Evolutionary conservation across 371 early-diverging fungal genomes (phyloP).

Genomic region (Mucor velutinosus): DNA sequence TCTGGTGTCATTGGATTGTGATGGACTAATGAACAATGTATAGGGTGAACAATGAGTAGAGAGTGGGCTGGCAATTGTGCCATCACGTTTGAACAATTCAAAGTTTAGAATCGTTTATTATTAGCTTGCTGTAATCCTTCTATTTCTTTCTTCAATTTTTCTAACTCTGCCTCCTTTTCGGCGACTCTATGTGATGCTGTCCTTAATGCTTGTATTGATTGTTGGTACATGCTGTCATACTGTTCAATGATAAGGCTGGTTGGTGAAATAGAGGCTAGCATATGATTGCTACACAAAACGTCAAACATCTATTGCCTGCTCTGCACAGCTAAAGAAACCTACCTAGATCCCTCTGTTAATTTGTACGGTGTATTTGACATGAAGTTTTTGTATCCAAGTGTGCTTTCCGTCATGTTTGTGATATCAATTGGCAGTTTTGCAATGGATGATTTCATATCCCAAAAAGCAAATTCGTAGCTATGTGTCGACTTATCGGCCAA

Average conservation of each 20-base stretch:
- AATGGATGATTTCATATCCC: conserved; percentile 17
- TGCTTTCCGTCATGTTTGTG: conserved; percentile 22
- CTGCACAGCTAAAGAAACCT: neutral
- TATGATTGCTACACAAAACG: neutral
- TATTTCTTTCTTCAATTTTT: neutral
- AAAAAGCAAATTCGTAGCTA: conserved; percentile 22
- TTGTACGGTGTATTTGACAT: conserved; percentile 22
- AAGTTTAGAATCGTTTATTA: neutral
- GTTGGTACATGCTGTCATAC: conserved; percentile 13
- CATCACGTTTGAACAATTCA: too few relatives aligned
- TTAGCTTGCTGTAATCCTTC: neutral
- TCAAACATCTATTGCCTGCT: too few relatives aligned
- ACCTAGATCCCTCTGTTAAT: conserved; percentile 6
- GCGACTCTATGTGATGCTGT: neutral
- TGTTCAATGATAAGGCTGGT: conserved; percentile 13
- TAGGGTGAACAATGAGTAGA: too few relatives aligned
- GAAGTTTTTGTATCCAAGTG: conserved; percentile 14
- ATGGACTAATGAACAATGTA: too few relatives aligned
- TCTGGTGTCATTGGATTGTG: too few relatives aligned
- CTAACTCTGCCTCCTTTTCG: conserved; percentile 7
- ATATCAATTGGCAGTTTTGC: conserved; percentile 17
- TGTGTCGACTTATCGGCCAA: conserved; percentile 19
- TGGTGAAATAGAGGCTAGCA: neutral
- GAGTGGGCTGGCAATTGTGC: too few relatives aligned
- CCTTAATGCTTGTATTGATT: conserved; percentile 11